These are phyloP conservation scores for Telopea speciosissima DNA, from an alignment of 177 flowering plant species.

Conservation along the genomic window DNA sequence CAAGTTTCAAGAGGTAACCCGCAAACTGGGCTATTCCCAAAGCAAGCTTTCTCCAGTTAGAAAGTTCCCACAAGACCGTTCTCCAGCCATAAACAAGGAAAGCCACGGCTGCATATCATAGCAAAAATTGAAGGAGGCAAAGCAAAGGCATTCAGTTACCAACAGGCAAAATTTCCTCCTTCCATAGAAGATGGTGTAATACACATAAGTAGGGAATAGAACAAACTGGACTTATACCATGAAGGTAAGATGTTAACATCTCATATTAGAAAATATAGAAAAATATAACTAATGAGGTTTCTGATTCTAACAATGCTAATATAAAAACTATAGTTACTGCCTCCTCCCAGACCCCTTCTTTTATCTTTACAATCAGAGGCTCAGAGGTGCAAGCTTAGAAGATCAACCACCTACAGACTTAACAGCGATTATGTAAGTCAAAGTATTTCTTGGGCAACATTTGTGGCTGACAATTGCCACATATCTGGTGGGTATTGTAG, in stretches of 20 bases:
- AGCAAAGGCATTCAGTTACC: not conserved
- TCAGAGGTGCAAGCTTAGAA: not conserved
- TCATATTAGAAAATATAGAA: not conserved
- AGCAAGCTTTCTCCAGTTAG: conserved; percentile 59
- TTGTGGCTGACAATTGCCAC: no score
- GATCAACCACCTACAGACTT: not conserved
- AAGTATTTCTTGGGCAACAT: no score
- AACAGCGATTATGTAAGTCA: no score
- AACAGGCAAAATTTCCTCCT: not conserved
- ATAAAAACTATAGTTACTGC: not conserved
- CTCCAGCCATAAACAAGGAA: conserved; percentile 79
- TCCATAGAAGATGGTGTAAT: not conserved
- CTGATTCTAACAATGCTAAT: not conserved
- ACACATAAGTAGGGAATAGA: not conserved
- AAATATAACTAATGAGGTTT: not conserved
- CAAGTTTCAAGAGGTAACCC: conserved; percentile 51
- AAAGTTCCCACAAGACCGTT: conserved; percentile 74
- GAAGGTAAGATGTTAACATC: not conserved
- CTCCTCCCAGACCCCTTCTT: not conserved
- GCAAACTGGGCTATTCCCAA: conserved; percentile 28
- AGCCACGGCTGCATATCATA: conserved; percentile 46
- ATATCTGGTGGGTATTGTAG: no score
- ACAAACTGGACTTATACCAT: not conserved
- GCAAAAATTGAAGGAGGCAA: not conserved
- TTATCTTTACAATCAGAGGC: no score